Evolutionary conservation across 257 asterid species (phyloP), one percentile per base, ranked within the genome.

Genomic region (Nicotiana knightiana): DNA sequence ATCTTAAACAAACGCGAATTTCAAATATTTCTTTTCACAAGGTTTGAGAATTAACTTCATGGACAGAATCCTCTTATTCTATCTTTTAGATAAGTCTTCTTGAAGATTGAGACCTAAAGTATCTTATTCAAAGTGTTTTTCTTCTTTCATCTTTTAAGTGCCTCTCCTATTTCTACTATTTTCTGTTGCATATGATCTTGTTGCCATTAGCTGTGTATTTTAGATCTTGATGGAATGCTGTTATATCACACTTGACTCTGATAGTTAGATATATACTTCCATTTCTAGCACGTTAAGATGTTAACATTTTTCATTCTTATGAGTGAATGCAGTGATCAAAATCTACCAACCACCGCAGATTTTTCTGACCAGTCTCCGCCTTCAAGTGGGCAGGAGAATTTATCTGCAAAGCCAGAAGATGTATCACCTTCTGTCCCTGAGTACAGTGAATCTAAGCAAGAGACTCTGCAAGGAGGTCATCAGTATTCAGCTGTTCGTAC

Each of bases 401-500:
- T 78, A 33, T 61, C 90, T 54, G 77, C 93, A 43, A 84, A 80
- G 39, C 93, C 87, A 70, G 95, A 81, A 84, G 95, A 89, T 26
- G 90, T 84, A 79, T 84, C 94, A 71, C 81, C 97, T 77, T 82
- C 90, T 63, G 37, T 73, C 53, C 88, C 91, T 4, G 92, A 88
- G 68, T 88, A 82, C 80, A 86, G 78, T 17, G 93, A 89, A 81
- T 82, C 94, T 85, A 90, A 82, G 88, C 86, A 87, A 83, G 94
- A 93, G 85, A 87, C 75, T 84, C 82, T 87, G 39, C 90, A 91
- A 53, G 92, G 87, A 87, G 90, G 86, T 85, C 92, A 88, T 82
- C 92, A 88, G 53, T 90, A 87, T 82, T 84, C 93, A 70, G 82
- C 81, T 70, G 85, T 79, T 85, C 93, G 90, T 71, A 66, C 90